Evolutionary conservation across 1,284 basidiomycete species (phyloP).

Genomic region (Golubevia sp.): DNA sequence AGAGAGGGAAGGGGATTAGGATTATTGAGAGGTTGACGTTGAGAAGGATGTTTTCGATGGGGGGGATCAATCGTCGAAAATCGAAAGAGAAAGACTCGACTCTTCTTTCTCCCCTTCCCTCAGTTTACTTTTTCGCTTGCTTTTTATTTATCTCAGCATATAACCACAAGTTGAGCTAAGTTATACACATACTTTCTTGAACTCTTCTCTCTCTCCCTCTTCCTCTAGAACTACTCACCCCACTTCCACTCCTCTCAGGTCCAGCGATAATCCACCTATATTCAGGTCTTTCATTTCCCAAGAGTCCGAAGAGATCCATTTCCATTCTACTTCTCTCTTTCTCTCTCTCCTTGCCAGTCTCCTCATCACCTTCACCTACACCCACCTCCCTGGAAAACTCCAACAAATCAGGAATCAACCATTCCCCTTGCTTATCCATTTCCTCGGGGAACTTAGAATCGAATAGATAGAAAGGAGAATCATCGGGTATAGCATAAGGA

Average conservation of each 20-base stretch:
- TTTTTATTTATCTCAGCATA: too few species aligned
- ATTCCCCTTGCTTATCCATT: constrained; percentile 16
- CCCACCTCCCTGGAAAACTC: constrained; percentile 19
- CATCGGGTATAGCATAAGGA: constrained; percentile 41
- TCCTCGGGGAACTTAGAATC: constrained; percentile 37
- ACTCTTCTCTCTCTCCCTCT: too few species aligned
- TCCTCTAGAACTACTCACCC: too few species aligned
- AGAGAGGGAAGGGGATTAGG: too few species aligned
- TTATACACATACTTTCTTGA: too few species aligned
- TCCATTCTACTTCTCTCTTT: constrained; percentile 13
- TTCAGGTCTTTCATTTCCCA: constrained; percentile 37
- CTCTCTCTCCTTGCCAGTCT: constrained; percentile 1
- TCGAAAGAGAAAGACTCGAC: too few species aligned
- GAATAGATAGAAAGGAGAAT: constrained; percentile 54
- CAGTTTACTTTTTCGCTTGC: too few species aligned
- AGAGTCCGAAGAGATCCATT: constrained; percentile 46
- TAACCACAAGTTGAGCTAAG: too few species aligned
- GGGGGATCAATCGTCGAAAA: too few species aligned
- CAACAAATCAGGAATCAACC: constrained; percentile 27
- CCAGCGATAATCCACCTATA: constrained; percentile 55
- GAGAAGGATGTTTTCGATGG: too few species aligned
- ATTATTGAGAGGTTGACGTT: too few species aligned
- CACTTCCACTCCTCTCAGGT: constrained; percentile 38
- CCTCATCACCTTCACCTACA: constrained; percentile 8
- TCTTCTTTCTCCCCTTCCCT: too few species aligned